Evolutionary conservation across 129 eudicot genomes (phyloP), one percentile per base, ranked within the genome.

Genomic region (Escallonia herrerae): DNA sequence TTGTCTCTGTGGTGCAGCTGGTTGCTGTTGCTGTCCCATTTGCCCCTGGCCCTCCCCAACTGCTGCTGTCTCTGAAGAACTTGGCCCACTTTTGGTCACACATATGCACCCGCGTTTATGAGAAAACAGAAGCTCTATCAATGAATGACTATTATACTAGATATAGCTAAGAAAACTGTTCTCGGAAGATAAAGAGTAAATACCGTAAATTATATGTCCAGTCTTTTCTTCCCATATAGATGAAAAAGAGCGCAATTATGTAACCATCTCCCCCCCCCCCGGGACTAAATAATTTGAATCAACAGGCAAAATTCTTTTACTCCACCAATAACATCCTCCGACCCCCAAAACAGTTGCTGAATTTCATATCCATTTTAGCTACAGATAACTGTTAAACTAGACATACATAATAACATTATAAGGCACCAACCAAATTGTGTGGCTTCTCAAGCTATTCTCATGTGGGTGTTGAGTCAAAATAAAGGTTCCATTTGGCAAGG

Each of bases 1-100:
- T 72, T 79, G 96, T 80, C 99, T 78, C 75, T 94, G 95, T 61
- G 80, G 87, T 65, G 76, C 89, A 43, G 70, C 79, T 54, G 77
- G 84, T 44, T 77, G 95, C 15, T 83, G 83, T 43, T 73, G 90
- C 58, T 71, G 93, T 38, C 84, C 84, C 42, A 62, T 68, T 68
- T 83, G 95, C 71, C 95, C 84, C 75, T 77, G 93, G 48, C 74
- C 95, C 71, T 65, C 87, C 56, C 79, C 81, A 9, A 50, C 78
- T 52, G 81, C 79, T 74, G 84, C 89, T 69, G 75, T 77, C 67
- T 86, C 93, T 13, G 90, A 58, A 63, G 86, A 43, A 68, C 69
- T 77, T 43, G 86, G 76, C 70, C 78, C 88, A 40, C 86, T 80
- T 67, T 58, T 64, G 42, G 61, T 44, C 45, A 42, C 67, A 76